A percentile compares a stretch with the other conserved stretches of the same genome.
Conservation (phyloP, 345 rosid genomes). For the Euphorbia pulcherrima region DNA sequence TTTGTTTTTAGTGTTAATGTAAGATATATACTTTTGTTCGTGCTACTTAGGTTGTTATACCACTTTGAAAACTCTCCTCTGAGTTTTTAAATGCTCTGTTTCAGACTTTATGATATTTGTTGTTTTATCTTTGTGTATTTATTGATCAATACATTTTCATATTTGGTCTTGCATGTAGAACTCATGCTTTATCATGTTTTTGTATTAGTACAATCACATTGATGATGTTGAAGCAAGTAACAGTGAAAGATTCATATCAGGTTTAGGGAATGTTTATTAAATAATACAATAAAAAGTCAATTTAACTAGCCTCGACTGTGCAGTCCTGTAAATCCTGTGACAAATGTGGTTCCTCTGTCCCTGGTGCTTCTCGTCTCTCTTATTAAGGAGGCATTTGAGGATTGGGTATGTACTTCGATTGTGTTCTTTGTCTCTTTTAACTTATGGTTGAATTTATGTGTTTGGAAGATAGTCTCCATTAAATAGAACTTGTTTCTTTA, state of each 20-base stretch:
- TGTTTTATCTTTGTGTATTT: background rate
- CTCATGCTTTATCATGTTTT: background rate
- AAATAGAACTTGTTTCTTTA: background rate
- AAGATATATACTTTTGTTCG: background rate
- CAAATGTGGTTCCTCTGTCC: conserved; percentile 84
- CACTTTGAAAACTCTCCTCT: background rate
- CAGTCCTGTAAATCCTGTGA: conserved; percentile 97
- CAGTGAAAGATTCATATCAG: background rate
- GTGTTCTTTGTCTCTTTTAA: conserved; percentile 9
- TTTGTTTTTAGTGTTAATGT: background rate
- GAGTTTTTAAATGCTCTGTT: background rate
- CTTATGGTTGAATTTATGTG: conserved; percentile 2
- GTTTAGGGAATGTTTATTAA: background rate
- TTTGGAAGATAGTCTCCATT: conserved; percentile 9
- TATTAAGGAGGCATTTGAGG: conserved; percentile 96
- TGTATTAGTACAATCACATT: background rate
- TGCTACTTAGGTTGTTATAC: background rate
- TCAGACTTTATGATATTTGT: background rate
- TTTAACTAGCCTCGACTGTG: conserved; percentile 26
- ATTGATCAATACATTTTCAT: background rate
- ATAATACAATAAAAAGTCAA: background rate
- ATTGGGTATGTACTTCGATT: conserved; percentile 60
- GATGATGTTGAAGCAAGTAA: conserved; percentile 8
- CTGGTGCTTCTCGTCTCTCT: conserved; percentile 97
- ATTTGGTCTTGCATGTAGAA: background rate